Evolutionary conservation across 306 rosid species (phyloP), one percentile per base, ranked within the genome.

Genomic region (Trifolium repens): DNA sequence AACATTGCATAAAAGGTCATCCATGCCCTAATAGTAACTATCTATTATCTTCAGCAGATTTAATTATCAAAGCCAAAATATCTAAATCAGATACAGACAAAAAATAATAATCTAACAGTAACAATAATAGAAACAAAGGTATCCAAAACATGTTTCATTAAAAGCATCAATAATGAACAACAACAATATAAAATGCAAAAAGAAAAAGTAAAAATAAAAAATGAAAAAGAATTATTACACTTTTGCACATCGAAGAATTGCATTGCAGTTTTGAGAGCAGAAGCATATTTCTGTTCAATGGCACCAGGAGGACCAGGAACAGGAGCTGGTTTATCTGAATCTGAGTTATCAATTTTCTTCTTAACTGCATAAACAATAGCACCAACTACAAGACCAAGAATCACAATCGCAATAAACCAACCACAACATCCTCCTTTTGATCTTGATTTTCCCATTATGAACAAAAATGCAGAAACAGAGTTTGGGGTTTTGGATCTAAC

Each of bases 221-320:
- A 19, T 22, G 54, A 75, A 17, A 55, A 1, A 19, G 39, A 0
- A 26, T 32, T 5, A 61, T 34, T 88, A 94, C 99, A 92, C 82
- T 96, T 96, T 70, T 96, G 99, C 3, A 92, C 44, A 71, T 96
- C 98, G 84, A 96, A 89, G 88, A 96, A 96, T 39, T 84, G 85
- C 84, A 92, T 15, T n/a, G 99, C 87, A 32, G 82, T 47, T 83
- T 88, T 82, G 81, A 96, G 97, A 27, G 99, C 96, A 71, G 83
- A 82, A 54, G 91, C 42, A 75, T 96, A 96, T 69, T 84, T 87
- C 68, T 87, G 78, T 72, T 80, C 71, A 75, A 86, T 69, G 70
- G 88, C 91, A 44, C 96, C 96, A 4, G 98, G 97, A 3, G 97
- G 93, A 0, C 98, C 98, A 0, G 96, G 96, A 55, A 89, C 90